Percentiles rank a stretch among this genome's conserved stretches.
Conservation (phyloP, 2,329 filamentous ascomycete genomes). For the Botrytis porri region DNA sequence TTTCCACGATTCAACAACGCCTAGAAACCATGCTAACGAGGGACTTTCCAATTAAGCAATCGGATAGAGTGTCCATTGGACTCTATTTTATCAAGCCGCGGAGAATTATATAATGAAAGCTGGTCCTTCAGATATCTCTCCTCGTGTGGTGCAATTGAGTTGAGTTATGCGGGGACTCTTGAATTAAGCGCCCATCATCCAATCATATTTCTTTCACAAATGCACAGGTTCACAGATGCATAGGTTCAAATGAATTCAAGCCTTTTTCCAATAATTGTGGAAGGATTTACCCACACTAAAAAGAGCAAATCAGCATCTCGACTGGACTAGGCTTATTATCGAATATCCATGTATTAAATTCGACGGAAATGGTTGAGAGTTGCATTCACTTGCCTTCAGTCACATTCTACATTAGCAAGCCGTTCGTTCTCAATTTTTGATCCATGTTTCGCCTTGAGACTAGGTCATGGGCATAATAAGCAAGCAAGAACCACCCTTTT, state of each 20-base stretch:
- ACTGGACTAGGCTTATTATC: slow-evolving; percentile 6
- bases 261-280: slow-evolving; percentile 19
- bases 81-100: neutral
- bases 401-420: slow-evolving; percentile 15
- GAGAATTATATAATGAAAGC: slow-evolving; percentile 17
- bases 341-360: slow-evolving; percentile 9
- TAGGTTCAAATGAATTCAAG: slow-evolving; percentile 13
- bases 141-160: slow-evolving; percentile 15
- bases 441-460: slow-evolving; percentile 9
- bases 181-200: slow-evolving; percentile 18
- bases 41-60: slow-evolving; percentile 1
- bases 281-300: slow-evolving; percentile 18
- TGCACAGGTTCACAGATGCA: slow-evolving; percentile 19
- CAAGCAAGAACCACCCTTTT: slow-evolving; percentile 1
- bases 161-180: slow-evolving; percentile 10
- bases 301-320: slow-evolving; percentile 6
- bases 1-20: neutral
- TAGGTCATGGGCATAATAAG: slow-evolving; percentile 16
- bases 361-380: slow-evolving; percentile 10
- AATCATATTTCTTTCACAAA: slow-evolving; percentile 16
- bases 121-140: slow-evolving; percentile 3
- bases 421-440: slow-evolving; percentile 8
- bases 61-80: slow-evolving; percentile 5
- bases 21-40: slow-evolving; percentile 9
- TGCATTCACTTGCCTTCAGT: slow-evolving; percentile 7